Base-by-base conservation (phyloP, 225 moss, liverwort and hornwort genomes). In the Polytrichum formosum region DNA sequence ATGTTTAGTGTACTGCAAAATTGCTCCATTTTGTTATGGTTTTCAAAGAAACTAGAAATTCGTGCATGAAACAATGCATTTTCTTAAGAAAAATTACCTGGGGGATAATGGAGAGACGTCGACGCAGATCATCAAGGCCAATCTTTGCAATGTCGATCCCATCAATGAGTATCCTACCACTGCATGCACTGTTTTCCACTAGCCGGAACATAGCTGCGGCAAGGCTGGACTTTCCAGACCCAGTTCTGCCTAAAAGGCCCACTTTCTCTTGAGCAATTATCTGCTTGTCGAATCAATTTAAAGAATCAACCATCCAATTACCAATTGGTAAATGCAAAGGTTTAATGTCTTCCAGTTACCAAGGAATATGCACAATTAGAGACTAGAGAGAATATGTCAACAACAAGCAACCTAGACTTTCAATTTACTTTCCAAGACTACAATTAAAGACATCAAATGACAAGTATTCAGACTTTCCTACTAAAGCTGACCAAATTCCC, bases 141-240 rank as follows among this genome's bases (percentile, higher is more conserved):
- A 94, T 84, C 17, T 6, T 63, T 54, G 78, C 55, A 33, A 92
- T 76, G 58, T 98, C 87, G 22, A 91, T 74, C 26, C 79, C 91
- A 66, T 98, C 97, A 66, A 98, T 78, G 1, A 90, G 54, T 67
- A 98, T 94, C 53, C 79, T 82, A 70, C 97, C 97, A 63, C 79
- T 87, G 71, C 97, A 98, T 30, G 88, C 88, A 17, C 62, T 71
- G 64, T 98, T 98, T 78, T 98, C 97, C 17, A 98, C 97, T 35
- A 98, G 80, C 62, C 97, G 85, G 75, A 98, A 98, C 56, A 98
- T 85, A 56, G 97, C 97, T 27, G 97, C 94, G 74, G 91, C 97
- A 28, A 94, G 84, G 60, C 92, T 94, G 5, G 94, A 94, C 76
- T 98, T 98, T 55, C 97, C 97, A 65, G 94, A 94, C 67, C 97